Conservation (phyloP, 176 grass and related monocot species). For the Oryza brachyantha region DNA sequence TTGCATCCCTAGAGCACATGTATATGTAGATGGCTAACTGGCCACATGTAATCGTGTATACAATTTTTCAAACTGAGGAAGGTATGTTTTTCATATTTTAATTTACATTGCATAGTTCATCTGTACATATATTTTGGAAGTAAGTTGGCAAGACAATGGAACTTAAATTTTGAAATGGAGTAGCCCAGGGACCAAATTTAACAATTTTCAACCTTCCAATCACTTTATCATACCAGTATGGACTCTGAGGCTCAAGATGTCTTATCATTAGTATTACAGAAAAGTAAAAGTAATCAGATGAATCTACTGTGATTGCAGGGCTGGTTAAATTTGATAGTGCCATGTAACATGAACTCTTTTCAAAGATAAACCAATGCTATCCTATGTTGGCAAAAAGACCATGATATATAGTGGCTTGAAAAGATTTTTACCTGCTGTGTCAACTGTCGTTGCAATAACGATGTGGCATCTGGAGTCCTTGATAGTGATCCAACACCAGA, state of each 20-base stretch:
- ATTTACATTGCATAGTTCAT: neutral
- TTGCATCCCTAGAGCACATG: neutral
- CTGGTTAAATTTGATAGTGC: neutral
- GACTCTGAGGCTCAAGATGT: neutral
- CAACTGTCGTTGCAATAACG: slow-evolving; percentile 24
- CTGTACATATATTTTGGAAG: neutral
- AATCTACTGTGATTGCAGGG: neutral
- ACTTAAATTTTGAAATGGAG: neutral
- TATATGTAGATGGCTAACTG: neutral
- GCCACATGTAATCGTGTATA: neutral
- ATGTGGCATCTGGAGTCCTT: slow-evolving; percentile 35
- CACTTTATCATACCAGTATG: neutral
- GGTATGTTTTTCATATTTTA: neutral
- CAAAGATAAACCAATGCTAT: slow-evolving; percentile 6
- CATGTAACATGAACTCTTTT: slow-evolving; percentile 12
- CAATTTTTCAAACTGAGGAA: neutral
- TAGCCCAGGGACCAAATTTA: neutral
- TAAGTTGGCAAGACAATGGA: neutral
- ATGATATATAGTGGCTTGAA: slow-evolving; percentile 6
- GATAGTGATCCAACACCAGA: slow-evolving; percentile 42
- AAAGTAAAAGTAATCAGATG: slow-evolving; percentile 13
- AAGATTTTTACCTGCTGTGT: slow-evolving; percentile 48
- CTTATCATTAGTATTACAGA: slow-evolving; percentile 12
- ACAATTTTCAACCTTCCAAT: slow-evolving; percentile 5
- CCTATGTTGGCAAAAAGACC: slow-evolving; percentile 12